Conservation (phyloP, 2,329 filamentous ascomycete genomes). For the Grosmannia penicillata region DNA sequence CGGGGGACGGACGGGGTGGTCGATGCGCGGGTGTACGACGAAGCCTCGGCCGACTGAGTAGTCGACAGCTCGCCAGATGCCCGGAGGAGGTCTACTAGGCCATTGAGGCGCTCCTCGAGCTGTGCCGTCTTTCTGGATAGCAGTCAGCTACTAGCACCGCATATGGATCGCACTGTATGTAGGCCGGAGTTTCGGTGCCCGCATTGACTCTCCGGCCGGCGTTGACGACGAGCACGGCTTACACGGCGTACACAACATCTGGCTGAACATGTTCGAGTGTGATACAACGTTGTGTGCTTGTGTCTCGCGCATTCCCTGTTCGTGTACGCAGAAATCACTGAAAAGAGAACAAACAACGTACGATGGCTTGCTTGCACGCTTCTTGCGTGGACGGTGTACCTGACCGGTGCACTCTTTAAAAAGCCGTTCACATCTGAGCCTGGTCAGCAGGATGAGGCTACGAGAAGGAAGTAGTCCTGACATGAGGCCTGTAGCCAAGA, state of each 20-base stretch:
- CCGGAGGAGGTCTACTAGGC: conserved; percentile 30
- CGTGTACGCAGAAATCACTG: neutral
- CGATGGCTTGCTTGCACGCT: conserved; percentile 34
- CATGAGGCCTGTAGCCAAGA: too few relatives aligned
- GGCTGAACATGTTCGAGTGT: too few relatives aligned
- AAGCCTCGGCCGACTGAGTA: neutral
- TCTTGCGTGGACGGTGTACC: conserved; percentile 34
- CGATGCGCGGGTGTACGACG: conserved; percentile 1
- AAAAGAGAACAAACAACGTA: conserved; percentile 19
- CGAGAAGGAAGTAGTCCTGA: too few relatives aligned
- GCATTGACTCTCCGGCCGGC: neutral
- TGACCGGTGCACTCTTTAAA: conserved; percentile 32
- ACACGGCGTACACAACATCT: too few relatives aligned
- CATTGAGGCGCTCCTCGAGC: conserved; percentile 33
- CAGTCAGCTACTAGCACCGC: neutral
- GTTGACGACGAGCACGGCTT: too few relatives aligned
- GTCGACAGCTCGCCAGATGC: conserved; percentile 23
- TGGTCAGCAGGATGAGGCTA: neutral
- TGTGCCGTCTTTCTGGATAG: conserved; percentile 28
- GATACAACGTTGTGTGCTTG: too few relatives aligned
- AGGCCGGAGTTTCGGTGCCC: neutral
- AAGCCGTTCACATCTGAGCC: conserved; percentile 28
- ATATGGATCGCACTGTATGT: too few relatives aligned
- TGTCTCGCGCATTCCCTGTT: too few relatives aligned
- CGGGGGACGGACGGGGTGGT: neutral